Base-by-base conservation (phyloP, 441 rosid genomes). In the Pelargonium cotyledonis region DNA sequence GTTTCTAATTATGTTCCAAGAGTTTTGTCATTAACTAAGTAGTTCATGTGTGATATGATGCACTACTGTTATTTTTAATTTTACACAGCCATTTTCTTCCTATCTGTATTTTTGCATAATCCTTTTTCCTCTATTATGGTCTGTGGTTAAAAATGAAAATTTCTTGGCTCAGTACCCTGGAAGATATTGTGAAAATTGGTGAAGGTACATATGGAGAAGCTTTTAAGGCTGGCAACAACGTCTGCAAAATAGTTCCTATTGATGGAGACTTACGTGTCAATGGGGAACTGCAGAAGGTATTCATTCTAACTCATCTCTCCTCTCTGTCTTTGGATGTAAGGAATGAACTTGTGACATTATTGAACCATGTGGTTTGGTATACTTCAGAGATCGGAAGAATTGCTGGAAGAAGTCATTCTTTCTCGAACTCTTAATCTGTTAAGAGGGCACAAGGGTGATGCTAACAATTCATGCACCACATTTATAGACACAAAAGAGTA, bases 201-300 rank as follows among this genome's bases (percentile, higher is more conserved):
- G 99, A 95, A 85, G 99, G 99, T 68, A 95, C 98, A 43, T 95
- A 77, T 76, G 99, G 99, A 73, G 99, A 95, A 81, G 99, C 96
- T 74, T 91, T 90, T 71, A 77, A 77, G 70, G 91, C 87, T 65
- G 99, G 99, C 40, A 72, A 78, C 69, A 81, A 80, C 64, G 99
- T 92, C 58, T 95, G 99, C 80, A 95, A 95, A 85, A 83, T 95
- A 77, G 99, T 95, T 78, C 99, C 99, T 64, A 80, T 95, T 68
- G 96, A 92, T 76, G 99, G 98, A 58, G 92, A 95, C 61, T 70
- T 87, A 55, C 84, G 71, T 76, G 97, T 95, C 43, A 92, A 95
- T 65, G 99, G 97, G 61, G 99, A 92, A 85, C 74, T 89, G 60
- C 97, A 92, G 76, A 95, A 95, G 99, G 97, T 91, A 81, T 57